Percentiles rank a stretch among this genome's conserved stretches.
Conservation (phyloP, 495 filamentous ascomycete genomes). For the Podospora pseudoanserina region DNA sequence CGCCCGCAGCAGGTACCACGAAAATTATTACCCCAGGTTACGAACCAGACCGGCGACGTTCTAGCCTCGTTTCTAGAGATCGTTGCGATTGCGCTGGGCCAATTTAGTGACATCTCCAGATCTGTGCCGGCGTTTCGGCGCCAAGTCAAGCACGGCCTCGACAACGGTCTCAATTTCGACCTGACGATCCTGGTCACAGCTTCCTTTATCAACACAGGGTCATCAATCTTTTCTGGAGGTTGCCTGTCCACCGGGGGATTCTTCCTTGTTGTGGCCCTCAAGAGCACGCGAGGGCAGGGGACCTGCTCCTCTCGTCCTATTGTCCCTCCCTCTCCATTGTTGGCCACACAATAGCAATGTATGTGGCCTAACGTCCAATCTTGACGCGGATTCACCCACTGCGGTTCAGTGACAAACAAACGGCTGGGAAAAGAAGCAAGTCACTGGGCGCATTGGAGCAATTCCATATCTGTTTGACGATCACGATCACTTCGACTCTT, state of each 20-base stretch:
- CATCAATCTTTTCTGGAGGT: neutral
- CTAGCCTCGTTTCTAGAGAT: neutral
- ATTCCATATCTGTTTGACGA: neutral
- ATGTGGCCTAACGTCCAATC: too few relatives aligned
- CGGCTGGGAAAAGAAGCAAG: neutral
- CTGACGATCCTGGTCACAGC: constrained; percentile 9
- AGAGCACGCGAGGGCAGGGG: neutral
- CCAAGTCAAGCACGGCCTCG: neutral
- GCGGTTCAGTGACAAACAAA: neutral
- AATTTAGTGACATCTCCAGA: neutral
- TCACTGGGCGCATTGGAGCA: constrained; percentile 21
- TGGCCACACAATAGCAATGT: too few relatives aligned
- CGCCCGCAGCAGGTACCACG: neutral
- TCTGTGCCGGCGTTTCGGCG: constrained; percentile 2
- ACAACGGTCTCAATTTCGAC: neutral
- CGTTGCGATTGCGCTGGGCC: neutral
- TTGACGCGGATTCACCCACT: neutral
- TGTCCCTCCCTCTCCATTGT: neutral
- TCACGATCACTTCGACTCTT: neutral
- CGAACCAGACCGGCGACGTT: neutral
- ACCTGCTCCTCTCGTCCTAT: neutral
- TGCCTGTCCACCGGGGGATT: constrained; percentile 2
- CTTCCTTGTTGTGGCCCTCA: neutral
- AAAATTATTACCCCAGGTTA: neutral
- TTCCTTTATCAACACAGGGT: constrained; percentile 6